Percentiles rank a stretch among this genome's conserved stretches.
Evolutionary conservation across 345 rosid species (phyloP).

Genomic region (Limnanthes douglasii): DNA sequence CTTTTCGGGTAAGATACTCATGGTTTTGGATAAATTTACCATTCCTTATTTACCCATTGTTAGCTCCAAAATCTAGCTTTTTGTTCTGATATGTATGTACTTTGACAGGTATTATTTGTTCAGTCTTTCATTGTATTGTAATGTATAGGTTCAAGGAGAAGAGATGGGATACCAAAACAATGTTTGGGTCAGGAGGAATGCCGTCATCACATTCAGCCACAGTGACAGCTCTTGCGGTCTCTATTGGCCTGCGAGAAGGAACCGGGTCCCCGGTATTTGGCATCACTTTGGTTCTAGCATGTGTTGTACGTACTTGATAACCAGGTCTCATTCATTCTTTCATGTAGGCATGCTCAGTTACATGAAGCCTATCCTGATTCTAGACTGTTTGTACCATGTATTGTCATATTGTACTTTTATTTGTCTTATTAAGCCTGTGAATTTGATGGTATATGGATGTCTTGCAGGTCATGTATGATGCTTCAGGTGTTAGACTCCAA

Average conservation of each 20-base stretch:
- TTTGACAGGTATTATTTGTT: too few species aligned
- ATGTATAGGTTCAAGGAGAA: conserved; percentile 43
- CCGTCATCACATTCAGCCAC: conserved; percentile 63
- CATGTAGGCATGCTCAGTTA: conserved; percentile 6
- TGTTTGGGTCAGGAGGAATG: conserved; percentile 59
- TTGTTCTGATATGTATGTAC: too few species aligned
- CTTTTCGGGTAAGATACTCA: too few species aligned
- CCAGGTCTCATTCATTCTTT: conserved; percentile 20
- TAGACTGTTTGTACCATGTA: too few species aligned
- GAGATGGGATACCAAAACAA: conserved; percentile 48
- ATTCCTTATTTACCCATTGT: too few species aligned
- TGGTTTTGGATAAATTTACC: too few species aligned
- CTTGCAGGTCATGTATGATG: conserved; percentile 64
- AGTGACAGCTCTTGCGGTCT: conserved; percentile 37
- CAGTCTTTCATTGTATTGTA: conserved; percentile 4
- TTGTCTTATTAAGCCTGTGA: too few species aligned
- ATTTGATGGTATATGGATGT: too few species aligned
- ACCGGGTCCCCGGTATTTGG: conserved; percentile 31
- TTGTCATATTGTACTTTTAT: too few species aligned
- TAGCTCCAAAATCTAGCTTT: too few species aligned
- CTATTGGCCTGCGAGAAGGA: conserved; percentile 45
- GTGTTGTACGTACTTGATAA: conserved; percentile 36
- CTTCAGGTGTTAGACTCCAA: conserved; percentile 52
- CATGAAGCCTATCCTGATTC: background rate
- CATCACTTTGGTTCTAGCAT: conserved; percentile 38